Base-by-base conservation (phyloP, 371 early-diverging fungal species). In the Mortierella sp. region DNA sequence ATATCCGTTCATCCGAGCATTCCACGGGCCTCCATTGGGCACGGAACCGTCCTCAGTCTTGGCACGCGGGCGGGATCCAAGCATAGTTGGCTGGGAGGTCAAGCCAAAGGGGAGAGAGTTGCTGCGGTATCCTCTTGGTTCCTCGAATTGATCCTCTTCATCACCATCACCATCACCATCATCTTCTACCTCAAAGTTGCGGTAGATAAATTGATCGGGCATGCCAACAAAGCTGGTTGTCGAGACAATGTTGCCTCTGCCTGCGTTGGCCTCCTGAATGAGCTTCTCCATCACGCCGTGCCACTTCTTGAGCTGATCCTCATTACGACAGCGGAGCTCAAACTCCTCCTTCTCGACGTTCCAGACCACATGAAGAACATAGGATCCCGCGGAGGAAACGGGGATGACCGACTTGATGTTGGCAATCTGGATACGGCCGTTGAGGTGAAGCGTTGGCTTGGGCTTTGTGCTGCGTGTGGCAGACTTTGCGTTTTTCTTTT, bases 251-350 rank as follows among this genome's bases (percentile, higher is more conserved):
- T 66, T 64, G 28, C 70, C 57, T 50, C 67, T 69, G 43, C 70
- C 64, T 1, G 80, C 63, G 16, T 77, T 62, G 68, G 21, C 70
- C 12, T 66, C 69, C 48, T 26, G 57, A 68, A 60, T 47, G 16
- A 60, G 47, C 60, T 60, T 60, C 14, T 60, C 60, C 26, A 60
- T 56, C 14, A 69, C 86, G 21, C 81, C 77, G 79, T 92, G 89
- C 98, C 99, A 99, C 62, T 92, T 83, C 57, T 89, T 90, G 23
- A 95, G 87, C 77, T 97, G 96, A 67, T 99, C 99, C 68, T 92
- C 94, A 64, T 95, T 94, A 23, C 95, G 85, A 81, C 95, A 94
- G 58, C 89, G 90, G 19, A 98, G 80, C 44, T 91, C 90, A 70
- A 99, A 93, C 53, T 90, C 87, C 59, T 96, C 94, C 74, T 92